Percentiles rank a stretch among this genome's conserved stretches.
These are phyloP conservation scores for Zarea fungicola DNA, from an alignment of 2,329 filamentous ascomycete species.

Conservation along the genomic window DNA sequence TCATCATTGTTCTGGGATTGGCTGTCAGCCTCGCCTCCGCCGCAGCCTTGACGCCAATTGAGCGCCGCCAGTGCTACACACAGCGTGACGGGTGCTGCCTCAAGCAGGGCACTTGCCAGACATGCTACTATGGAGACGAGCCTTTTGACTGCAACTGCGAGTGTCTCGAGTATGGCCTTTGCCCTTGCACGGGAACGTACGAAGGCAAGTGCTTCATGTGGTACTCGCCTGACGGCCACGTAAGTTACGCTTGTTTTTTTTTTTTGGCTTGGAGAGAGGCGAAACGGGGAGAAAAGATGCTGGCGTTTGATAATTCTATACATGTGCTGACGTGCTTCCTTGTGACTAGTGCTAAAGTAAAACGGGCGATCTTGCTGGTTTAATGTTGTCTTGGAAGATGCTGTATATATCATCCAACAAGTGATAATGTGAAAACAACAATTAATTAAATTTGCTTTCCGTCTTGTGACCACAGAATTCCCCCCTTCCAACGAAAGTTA, in stretches of 20 bases:
- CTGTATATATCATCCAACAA: too few relatives aligned
- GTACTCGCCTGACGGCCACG: slow-evolving; percentile 7
- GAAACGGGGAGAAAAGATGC: too few relatives aligned
- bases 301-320: too few relatives aligned
- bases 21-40: slow-evolving; percentile 3
- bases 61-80: slow-evolving; percentile 8
- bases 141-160: slow-evolving; percentile 7
- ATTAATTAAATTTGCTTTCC: too few relatives aligned
- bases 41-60: background rate
- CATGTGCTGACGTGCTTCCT: too few relatives aligned
- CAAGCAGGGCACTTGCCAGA: slow-evolving; percentile 1
- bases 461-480: too few relatives aligned
- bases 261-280: too few relatives aligned
- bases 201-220: slow-evolving; percentile 5
- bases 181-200: background rate
- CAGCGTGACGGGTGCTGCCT: slow-evolving; percentile 10
- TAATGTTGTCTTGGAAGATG: too few relatives aligned
- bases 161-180: slow-evolving; percentile 8
- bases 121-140: background rate
- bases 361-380: too few relatives aligned
- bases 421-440: too few relatives aligned
- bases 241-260: background rate
- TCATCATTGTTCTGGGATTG: background rate
- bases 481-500: too few relatives aligned
- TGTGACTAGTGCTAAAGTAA: too few relatives aligned